Evolutionary conservation across 2,329 filamentous ascomycete species (phyloP).

Genomic region (Aspergillus fumigatus): DNA sequence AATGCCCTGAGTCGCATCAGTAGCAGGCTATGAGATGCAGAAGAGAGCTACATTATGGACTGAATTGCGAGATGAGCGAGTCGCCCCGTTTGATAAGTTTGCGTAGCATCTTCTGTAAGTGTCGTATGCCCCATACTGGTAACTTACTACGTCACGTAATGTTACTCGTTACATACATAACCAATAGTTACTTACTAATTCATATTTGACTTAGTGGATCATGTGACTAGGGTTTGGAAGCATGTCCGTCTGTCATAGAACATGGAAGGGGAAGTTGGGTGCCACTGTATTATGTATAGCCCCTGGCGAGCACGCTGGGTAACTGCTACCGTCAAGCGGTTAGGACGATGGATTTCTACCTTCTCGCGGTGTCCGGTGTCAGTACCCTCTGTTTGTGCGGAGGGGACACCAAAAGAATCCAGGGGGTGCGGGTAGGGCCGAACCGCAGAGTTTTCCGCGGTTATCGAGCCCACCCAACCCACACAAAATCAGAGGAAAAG

Average conservation of each 20-base stretch:
- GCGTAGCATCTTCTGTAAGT: constrained; percentile 1
- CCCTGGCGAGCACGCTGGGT: too few relatives aligned
- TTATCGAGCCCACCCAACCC: constrained; percentile 7
- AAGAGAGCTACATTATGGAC: constrained; percentile 2
- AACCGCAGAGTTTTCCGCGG: constrained; percentile 11
- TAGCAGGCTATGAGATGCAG: neutral
- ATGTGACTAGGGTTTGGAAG: neutral
- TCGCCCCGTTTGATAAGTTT: constrained; percentile 2
- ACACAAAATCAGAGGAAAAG: constrained; percentile 8
- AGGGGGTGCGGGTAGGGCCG: constrained; percentile 8
- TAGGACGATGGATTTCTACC: too few relatives aligned
- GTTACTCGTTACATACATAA: neutral
- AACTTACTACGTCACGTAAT: neutral
- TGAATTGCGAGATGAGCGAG: constrained; percentile 1
- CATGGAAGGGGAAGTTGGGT: neutral
- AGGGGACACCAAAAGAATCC: too few relatives aligned
- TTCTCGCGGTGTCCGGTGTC: too few relatives aligned
- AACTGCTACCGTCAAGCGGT: too few relatives aligned
- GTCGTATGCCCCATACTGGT: neutral
- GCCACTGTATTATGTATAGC: neutral
- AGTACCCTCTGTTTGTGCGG: too few relatives aligned
- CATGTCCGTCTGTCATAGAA: neutral
- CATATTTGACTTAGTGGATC: neutral
- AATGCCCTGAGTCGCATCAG: neutral
- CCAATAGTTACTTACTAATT: neutral